phyloP scores from a whole-genome alignment of 208 protist species.

The Borovskyia barvae region DNA sequence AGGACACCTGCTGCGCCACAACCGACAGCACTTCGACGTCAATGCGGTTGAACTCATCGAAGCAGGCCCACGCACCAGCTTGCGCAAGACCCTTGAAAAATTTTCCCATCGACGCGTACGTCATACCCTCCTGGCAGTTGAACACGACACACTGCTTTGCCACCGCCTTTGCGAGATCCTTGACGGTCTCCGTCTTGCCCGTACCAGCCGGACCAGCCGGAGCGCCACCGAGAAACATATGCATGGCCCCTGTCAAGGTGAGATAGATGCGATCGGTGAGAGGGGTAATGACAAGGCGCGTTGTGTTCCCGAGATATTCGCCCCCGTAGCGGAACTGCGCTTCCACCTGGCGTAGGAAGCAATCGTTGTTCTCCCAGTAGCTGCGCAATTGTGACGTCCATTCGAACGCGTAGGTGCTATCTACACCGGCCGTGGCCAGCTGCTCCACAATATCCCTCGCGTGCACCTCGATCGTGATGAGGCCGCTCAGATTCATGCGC shows the following conservation, averaged over 20 bases:
- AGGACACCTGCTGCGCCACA: conserved; percentile 95
- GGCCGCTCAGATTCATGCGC: conserved; percentile 92
- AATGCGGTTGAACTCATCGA: conserved; percentile 99
- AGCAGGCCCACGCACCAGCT: conserved; percentile 96
- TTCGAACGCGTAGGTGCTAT: conserved; percentile 92
- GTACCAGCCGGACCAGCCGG: conserved; percentile 92
- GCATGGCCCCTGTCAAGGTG: conserved; percentile 95
- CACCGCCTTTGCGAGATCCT: conserved; percentile 97
- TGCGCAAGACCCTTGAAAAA: conserved; percentile 97
- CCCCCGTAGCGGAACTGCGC: conserved; percentile 94
- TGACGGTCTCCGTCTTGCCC: conserved; percentile 97
- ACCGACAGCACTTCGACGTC: conserved; percentile 97
- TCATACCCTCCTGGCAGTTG: conserved; percentile 97
- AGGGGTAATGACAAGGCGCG: conserved; percentile 96
- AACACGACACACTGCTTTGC: conserved; percentile 98
- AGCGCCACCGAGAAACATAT: conserved; percentile 94
- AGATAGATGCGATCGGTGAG: conserved; percentile 97
- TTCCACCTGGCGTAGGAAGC: conserved; percentile 90
- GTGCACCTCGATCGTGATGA: conserved; percentile 97
- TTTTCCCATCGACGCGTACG: conserved; percentile 96
- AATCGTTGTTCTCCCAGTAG: conserved; percentile 96
- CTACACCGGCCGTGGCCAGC: conserved; percentile 83
- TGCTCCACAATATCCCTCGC: conserved; percentile 93
- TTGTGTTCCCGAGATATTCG: conserved; percentile 97
- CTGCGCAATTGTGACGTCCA: conserved; percentile 96